phyloP scores from a whole-genome alignment of 805 yeast species.

The Cyberlindnera euphorbiae region DNA sequence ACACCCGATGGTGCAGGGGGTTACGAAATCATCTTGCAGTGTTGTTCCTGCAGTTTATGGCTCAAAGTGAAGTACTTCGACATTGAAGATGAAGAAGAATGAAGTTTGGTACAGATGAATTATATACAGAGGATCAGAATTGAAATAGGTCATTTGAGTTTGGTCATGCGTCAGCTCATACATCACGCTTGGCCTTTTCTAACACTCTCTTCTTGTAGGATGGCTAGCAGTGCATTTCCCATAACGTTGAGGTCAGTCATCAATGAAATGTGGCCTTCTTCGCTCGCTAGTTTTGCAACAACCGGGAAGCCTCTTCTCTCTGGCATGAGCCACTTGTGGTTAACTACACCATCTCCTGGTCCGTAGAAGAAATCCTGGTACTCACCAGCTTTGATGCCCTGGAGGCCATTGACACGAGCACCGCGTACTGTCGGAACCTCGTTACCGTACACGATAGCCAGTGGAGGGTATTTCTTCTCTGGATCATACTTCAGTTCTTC shows the following conservation, averaged over 20 bases:
- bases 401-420: conserved; percentile 54
- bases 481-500: conserved; percentile 51
- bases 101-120: conserved; percentile 1
- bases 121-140: conserved; percentile 2
- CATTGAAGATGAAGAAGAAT: conserved; percentile 27
- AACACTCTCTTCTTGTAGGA: conserved; percentile 54
- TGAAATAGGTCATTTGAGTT: too few species aligned
- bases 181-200: conserved; percentile 1
- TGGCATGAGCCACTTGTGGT: conserved; percentile 79
- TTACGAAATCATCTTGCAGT: conserved; percentile 70
- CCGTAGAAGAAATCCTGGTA: conserved; percentile 79
- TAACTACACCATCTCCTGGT: conserved; percentile 91
- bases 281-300: conserved; percentile 59
- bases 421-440: conserved; percentile 83
- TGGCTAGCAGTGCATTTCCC: conserved; percentile 64
- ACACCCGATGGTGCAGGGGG: conserved; percentile 44
- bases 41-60: conserved; percentile 84
- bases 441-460: conserved; percentile 78
- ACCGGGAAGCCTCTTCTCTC: conserved; percentile 67
- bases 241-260: conserved; percentile 70
- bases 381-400: conserved; percentile 65
- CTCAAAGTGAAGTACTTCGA: conserved; percentile 66
- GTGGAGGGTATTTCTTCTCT: conserved; percentile 66
- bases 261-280: conserved; percentile 73
- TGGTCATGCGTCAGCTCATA: too few species aligned